Conservation (phyloP, 1,284 basidiomycete species). For the Melampsora larici-populina region DNA sequence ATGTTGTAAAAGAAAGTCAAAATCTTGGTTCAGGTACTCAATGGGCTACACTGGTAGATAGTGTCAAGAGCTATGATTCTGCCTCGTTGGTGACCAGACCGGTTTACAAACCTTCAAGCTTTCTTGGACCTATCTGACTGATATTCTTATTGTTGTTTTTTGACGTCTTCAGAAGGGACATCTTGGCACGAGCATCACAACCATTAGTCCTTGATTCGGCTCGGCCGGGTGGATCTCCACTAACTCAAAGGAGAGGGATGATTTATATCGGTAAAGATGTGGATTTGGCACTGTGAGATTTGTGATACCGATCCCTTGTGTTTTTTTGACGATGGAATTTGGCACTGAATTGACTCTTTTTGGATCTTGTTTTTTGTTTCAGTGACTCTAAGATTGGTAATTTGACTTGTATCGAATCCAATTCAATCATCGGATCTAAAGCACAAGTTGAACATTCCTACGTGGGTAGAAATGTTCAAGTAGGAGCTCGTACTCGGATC, state of each 20-base stretch:
- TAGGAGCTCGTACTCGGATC: constrained; percentile 77
- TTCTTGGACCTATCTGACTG: background rate
- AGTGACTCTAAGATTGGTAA: constrained; percentile 31
- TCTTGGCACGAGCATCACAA: constrained; percentile 31
- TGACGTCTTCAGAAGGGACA: constrained; percentile 19
- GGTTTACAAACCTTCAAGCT: constrained; percentile 4
- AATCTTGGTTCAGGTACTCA: constrained; percentile 36
- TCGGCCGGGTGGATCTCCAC: constrained; percentile 12
- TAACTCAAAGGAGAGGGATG: constrained; percentile 38
- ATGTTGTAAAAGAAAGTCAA: constrained; percentile 63
- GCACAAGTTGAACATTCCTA: constrained; percentile 52
- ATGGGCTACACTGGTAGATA: constrained; percentile 32
- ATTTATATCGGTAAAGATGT: constrained; percentile 43
- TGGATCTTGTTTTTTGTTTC: background rate
- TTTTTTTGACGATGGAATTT: background rate
- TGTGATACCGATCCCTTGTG: background rate
- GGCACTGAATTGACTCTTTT: background rate
- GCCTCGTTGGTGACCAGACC: constrained; percentile 25
- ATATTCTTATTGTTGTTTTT: background rate
- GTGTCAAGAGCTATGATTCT: constrained; percentile 35
- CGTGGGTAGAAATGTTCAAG: constrained; percentile 61
- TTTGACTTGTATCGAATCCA: constrained; percentile 17
- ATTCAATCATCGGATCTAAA: constrained; percentile 46
- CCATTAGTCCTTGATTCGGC: constrained; percentile 37
- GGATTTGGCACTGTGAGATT: constrained; percentile 39